Percentiles rank a stretch among this genome's conserved stretches.
These are phyloP conservation scores for Phialocephala subalpina DNA, from an alignment of 2,329 filamentous ascomycete genomes.

Conservation along the genomic window DNA sequence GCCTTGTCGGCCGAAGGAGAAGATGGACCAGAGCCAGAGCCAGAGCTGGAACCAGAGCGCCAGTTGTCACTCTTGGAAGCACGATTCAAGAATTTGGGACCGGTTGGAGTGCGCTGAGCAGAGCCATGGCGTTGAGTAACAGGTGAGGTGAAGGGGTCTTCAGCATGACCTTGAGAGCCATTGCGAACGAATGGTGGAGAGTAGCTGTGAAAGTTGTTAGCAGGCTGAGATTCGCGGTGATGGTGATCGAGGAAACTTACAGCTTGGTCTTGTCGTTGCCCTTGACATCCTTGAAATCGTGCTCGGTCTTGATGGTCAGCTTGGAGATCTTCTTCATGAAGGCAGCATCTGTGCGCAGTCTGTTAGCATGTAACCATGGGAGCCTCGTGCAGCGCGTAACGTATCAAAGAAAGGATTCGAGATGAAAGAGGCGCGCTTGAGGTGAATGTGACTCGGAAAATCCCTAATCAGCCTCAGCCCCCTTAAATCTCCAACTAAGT, in stretches of 20 bases:
- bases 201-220: slow-evolving; percentile 31
- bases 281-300: slow-evolving; percentile 1
- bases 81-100: slow-evolving; percentile 27
- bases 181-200: slow-evolving; percentile 41
- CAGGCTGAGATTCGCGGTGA: slow-evolving; percentile 13
- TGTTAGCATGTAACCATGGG: slow-evolving; percentile 10
- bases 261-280: slow-evolving; percentile 13
- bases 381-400: neutral
- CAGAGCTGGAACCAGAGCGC: slow-evolving; percentile 40
- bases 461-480: neutral
- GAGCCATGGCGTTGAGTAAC: slow-evolving; percentile 20
- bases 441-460: neutral
- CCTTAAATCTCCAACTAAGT: neutral
- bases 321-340: slow-evolving; percentile 23
- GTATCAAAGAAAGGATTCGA: no score
- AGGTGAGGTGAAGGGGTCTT: slow-evolving; percentile 37
- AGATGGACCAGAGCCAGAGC: slow-evolving; percentile 11
- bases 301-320: slow-evolving; percentile 19
- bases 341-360: slow-evolving; percentile 14
- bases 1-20: slow-evolving; percentile 29
- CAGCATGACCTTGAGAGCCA: slow-evolving; percentile 30
- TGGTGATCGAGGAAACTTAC: slow-evolving; percentile 29
- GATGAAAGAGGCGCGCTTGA: neutral
- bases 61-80: slow-evolving; percentile 37
- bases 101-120: slow-evolving; percentile 36